A percentile compares a stretch with the other conserved stretches of the same genome.
Conservation (phyloP, 352 stramenopile species). For the Globisporangium spiculum region DNA sequence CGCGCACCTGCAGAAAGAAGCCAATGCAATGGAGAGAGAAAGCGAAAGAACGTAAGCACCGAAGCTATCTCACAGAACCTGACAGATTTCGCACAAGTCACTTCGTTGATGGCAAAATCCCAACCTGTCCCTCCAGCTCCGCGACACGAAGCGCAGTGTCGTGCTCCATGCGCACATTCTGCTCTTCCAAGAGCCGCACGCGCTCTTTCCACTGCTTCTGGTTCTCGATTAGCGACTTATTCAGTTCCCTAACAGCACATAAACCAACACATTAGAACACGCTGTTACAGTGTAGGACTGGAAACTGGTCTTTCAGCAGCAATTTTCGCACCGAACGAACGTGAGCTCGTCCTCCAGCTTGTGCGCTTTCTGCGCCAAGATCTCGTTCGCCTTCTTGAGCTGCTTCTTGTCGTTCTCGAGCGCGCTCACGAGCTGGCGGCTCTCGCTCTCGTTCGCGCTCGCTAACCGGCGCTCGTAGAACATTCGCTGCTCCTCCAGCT, state of each 20-base stretch:
- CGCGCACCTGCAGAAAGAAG: slow-evolving; percentile 35
- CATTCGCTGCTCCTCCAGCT: slow-evolving; percentile 94
- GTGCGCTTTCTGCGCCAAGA: slow-evolving; percentile 55
- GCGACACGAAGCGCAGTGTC: slow-evolving; percentile 62
- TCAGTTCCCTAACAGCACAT: slow-evolving; percentile 53
- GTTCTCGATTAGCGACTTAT: slow-evolving; percentile 87
- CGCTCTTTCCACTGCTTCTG: slow-evolving; percentile 88
- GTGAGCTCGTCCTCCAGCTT: slow-evolving; percentile 82
- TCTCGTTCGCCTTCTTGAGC: slow-evolving; percentile 72
- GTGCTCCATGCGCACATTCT: slow-evolving; percentile 53
- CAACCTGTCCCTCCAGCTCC: slow-evolving; percentile 79
- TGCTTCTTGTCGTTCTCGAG: slow-evolving; percentile 81
- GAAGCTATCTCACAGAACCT: not conserved
- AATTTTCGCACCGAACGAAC: slow-evolving; percentile 60
- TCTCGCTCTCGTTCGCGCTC: slow-evolving; percentile 57
- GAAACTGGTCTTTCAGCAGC: not conserved
- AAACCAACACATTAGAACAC: slow-evolving; percentile 1
- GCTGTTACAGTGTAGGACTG: not conserved
- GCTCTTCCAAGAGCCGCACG: slow-evolving; percentile 62
- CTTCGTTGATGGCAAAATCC: not conserved
- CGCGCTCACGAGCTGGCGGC: slow-evolving; percentile 43
- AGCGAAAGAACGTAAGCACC: not conserved
- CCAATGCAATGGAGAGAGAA: not conserved
- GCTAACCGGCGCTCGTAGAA: slow-evolving; percentile 88
- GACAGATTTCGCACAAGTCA: not conserved